Conservation (phyloP, 2,329 filamentous ascomycete genomes). For the Pseudogymnoascus sp. region DNA sequence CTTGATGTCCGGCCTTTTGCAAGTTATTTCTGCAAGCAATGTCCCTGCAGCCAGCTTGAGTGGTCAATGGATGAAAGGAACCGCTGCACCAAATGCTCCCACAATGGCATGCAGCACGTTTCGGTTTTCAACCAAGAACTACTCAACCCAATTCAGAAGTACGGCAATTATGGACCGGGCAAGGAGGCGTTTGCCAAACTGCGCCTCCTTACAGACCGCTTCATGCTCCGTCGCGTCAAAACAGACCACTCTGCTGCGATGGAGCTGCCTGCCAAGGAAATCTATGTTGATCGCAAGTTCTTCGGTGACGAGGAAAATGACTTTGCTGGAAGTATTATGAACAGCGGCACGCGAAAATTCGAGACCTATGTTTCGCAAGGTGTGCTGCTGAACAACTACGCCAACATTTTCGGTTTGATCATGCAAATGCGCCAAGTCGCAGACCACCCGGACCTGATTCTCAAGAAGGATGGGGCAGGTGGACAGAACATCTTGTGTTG, state of each 20-base stretch:
- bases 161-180: conserved; percentile 55
- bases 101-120: conserved; percentile 47
- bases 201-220: conserved; percentile 78
- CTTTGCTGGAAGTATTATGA: conserved; percentile 94
- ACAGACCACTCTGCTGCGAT: conserved; percentile 88
- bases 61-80: conserved; percentile 72
- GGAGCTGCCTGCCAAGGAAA: conserved; percentile 93
- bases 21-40: conserved; percentile 88
- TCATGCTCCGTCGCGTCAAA: conserved; percentile 95
- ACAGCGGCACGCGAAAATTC: conserved; percentile 77
- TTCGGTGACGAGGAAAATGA: conserved; percentile 96
- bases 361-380: conserved; percentile 93
- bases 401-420: conserved; percentile 97
- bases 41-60: conserved; percentile 71
- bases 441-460: conserved; percentile 87
- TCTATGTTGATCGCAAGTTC: conserved; percentile 87
- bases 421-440: conserved; percentile 99
- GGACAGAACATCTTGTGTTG: conserved; percentile 89
- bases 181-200: conserved; percentile 70
- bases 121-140: conserved; percentile 94
- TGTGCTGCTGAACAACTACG: conserved; percentile 94
- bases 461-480: conserved; percentile 79
- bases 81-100: conserved; percentile 63
- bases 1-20: conserved; percentile 83
- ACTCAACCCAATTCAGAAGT: conserved; percentile 69